These are phyloP conservation scores for Vitellaria paradoxa DNA, from an alignment of 179 eudicot genomes.

Conservation along the genomic window DNA sequence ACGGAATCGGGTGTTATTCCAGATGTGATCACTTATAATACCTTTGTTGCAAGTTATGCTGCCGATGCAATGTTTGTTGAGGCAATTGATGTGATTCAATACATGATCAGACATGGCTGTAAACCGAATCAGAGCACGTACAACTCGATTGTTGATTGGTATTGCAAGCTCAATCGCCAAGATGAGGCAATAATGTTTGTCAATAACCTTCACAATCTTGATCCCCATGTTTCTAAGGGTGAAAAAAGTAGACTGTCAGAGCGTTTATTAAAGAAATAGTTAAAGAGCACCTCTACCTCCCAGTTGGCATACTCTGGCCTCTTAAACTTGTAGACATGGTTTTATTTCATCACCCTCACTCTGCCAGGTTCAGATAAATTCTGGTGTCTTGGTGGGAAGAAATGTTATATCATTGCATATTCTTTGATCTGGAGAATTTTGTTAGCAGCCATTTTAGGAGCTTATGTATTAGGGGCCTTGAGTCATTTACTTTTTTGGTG, in stretches of 20 bases:
- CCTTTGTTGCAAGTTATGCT: constrained; percentile 71
- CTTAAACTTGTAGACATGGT: not conserved
- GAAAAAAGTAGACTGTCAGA: constrained; percentile 60
- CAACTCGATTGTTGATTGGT: constrained; percentile 77
- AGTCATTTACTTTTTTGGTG: not conserved
- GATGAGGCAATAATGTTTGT: constrained; percentile 70
- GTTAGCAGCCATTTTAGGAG: not conserved
- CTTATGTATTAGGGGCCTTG: not conserved
- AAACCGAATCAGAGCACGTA: constrained; percentile 77
- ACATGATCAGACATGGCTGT: constrained; percentile 76
- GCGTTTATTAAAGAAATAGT: constrained; percentile 21
- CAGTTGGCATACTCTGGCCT: not conserved
- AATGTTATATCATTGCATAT: constrained; percentile 1
- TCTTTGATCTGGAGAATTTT: constrained; percentile 7
- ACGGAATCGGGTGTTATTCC: constrained; percentile 54
- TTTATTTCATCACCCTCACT: not conserved
- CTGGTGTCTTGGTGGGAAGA: not conserved
- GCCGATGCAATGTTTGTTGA: constrained; percentile 76
- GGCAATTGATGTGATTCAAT: constrained; percentile 62
- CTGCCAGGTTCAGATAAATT: not conserved
- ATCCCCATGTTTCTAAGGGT: constrained; percentile 61
- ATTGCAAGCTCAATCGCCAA: constrained; percentile 55
- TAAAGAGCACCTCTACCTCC: constrained; percentile 3
- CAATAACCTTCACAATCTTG: constrained; percentile 58
- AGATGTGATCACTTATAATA: constrained; percentile 84